Percentiles rank a stretch among this genome's conserved stretches.
Evolutionary conservation across 2,329 filamentous ascomycete genomes (phyloP).

Genomic region (Didymosphaeria variabile): DNA sequence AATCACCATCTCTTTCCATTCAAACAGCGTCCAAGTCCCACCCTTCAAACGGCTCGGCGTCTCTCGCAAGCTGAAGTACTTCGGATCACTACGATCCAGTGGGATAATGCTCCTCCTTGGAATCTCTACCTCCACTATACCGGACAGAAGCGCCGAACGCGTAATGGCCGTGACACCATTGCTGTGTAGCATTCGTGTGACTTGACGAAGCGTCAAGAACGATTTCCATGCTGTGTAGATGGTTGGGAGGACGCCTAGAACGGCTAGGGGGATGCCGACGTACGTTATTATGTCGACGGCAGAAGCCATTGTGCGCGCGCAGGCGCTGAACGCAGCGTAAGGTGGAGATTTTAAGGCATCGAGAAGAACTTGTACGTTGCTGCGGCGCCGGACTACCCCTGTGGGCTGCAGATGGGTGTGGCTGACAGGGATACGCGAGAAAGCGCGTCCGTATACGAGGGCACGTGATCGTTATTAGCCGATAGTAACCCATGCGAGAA

Average conservation of each 20-base stretch:
- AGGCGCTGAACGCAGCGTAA: neutral
- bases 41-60: slow-evolving; percentile 65
- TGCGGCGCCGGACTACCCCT: slow-evolving; percentile 7
- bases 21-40: slow-evolving; percentile 71
- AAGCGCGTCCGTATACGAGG: slow-evolving; percentile 10
- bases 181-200: slow-evolving; percentile 66
- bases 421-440: slow-evolving; percentile 9
- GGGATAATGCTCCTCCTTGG: slow-evolving; percentile 71
- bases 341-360: slow-evolving; percentile 3
- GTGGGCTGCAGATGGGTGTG: slow-evolving; percentile 6
- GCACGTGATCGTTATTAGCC: neutral
- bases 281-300: slow-evolving; percentile 41
- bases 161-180: slow-evolving; percentile 67
- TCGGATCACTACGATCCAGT: slow-evolving; percentile 63
- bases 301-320: slow-evolving; percentile 8
- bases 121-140: slow-evolving; percentile 72
- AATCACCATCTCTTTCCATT: slow-evolving; percentile 71
- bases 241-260: slow-evolving; percentile 70
- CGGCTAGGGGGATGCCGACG: slow-evolving; percentile 62
- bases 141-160: slow-evolving; percentile 70
- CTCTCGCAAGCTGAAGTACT: slow-evolving; percentile 67
- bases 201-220: slow-evolving; percentile 67
- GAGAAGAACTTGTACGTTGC: neutral
- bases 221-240: slow-evolving; percentile 71
- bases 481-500: neutral